These are phyloP conservation scores for Eimeria necatrix DNA, from an alignment of 169 alveolate genomes.

Conservation along the genomic window DNA sequence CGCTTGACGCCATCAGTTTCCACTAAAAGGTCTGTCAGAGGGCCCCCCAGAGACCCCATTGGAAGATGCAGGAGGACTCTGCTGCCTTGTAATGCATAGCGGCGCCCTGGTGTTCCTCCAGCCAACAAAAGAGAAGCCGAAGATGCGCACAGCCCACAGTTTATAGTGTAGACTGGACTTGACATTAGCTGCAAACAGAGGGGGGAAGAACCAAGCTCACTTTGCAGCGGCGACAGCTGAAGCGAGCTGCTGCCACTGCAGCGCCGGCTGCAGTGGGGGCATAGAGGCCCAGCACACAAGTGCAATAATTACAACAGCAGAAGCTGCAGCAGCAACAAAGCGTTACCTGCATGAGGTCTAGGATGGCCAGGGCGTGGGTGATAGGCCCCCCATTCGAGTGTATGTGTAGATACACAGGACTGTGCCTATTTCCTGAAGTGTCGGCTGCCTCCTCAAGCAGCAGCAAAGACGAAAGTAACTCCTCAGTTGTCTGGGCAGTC, in stretches of 20 bases:
- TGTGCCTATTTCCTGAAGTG: background rate
- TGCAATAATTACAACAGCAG: background rate
- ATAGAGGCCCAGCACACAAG: background rate
- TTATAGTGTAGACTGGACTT: constrained; percentile 40
- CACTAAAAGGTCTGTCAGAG: background rate
- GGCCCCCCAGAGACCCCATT: constrained; percentile 68
- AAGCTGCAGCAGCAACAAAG: constrained; percentile 23
- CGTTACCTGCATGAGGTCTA: constrained; percentile 59
- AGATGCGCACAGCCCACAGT: constrained; percentile 62
- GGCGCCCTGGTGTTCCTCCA: constrained; percentile 56
- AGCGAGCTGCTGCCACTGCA: background rate
- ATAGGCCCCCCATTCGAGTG: constrained; percentile 62
- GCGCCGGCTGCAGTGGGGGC: background rate
- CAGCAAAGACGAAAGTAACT: background rate
- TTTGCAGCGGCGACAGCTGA: constrained; percentile 41
- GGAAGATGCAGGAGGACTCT: constrained; percentile 59
- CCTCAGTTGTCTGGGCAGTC: background rate
- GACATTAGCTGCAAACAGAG: constrained; percentile 46
- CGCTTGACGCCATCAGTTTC: constrained; percentile 30
- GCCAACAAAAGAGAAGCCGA: constrained; percentile 52
- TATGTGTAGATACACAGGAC: constrained; percentile 37
- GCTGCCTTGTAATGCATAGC: constrained; percentile 59
- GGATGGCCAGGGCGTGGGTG: constrained; percentile 44
- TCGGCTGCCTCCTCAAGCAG: constrained; percentile 57
- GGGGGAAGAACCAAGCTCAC: background rate